Conservation (phyloP, 768 basidiomycete genomes). For the Phlebiopsis flavidoalba region DNA sequence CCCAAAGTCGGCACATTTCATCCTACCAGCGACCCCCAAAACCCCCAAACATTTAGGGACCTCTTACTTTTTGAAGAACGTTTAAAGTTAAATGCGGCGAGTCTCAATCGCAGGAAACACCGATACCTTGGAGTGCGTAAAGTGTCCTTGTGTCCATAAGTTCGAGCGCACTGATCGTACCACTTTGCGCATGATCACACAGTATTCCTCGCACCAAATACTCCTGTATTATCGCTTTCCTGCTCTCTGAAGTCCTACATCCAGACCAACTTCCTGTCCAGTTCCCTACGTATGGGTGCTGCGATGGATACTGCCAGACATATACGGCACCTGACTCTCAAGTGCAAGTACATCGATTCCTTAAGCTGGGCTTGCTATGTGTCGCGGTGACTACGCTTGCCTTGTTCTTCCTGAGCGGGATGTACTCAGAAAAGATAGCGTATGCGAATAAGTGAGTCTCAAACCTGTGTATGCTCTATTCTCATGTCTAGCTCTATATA, state of each 20-base stretch:
- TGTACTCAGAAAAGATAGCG: constrained; percentile 93
- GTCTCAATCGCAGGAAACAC: constrained; percentile 70
- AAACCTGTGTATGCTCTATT: background rate
- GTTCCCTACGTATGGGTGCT: constrained; percentile 57
- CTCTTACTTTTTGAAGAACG: constrained; percentile 92
- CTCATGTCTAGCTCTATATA: background rate
- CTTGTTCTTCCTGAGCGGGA: constrained; percentile 94
- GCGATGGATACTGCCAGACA: constrained; percentile 44
- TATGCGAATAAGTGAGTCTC: constrained; percentile 79
- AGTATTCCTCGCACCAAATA: constrained; percentile 78
- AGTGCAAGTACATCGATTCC: constrained; percentile 61
- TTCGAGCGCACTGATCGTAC: background rate
- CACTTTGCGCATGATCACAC: constrained; percentile 2
- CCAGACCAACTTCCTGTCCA: constrained; percentile 58
- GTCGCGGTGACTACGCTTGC: constrained; percentile 87
- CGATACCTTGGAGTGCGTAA: constrained; percentile 75
- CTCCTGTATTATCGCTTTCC: constrained; percentile 61
- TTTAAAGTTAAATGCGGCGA: constrained; percentile 90
- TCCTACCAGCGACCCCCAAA: constrained; percentile 71
- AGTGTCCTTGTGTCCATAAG: background rate
- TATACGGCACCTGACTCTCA: constrained; percentile 36
- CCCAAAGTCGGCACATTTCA: constrained; percentile 35
- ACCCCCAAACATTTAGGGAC: constrained; percentile 80
- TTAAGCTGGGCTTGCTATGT: constrained; percentile 75
- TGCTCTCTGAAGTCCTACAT: constrained; percentile 75